phyloP scores from a whole-genome alignment of 805 yeast species.

The Scheffersomyces lignosus region DNA sequence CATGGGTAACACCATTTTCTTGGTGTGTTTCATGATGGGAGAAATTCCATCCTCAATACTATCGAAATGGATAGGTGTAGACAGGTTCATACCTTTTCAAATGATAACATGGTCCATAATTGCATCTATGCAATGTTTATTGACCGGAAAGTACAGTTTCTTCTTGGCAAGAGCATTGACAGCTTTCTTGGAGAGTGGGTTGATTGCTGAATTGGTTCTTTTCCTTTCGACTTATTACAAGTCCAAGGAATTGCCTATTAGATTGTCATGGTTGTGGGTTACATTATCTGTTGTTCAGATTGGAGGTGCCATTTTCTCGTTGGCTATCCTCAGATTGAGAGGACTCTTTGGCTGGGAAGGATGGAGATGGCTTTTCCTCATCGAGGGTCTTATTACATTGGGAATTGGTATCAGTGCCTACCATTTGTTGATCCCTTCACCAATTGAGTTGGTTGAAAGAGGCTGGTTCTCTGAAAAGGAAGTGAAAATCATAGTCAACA shows the following conservation, averaged over 20 bases:
- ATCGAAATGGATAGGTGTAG: slow-evolving; percentile 42
- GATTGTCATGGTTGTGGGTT: slow-evolving; percentile 25
- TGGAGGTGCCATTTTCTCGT: slow-evolving; percentile 30
- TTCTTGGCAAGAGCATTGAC: slow-evolving; percentile 35
- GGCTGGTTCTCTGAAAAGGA: slow-evolving; percentile 27
- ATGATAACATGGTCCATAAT: slow-evolving; percentile 39
- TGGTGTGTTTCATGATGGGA: slow-evolving; percentile 38
- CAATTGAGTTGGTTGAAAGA: slow-evolving; percentile 9
- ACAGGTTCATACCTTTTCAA: slow-evolving; percentile 31
- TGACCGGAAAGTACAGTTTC: slow-evolving; percentile 23
- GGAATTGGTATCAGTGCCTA: slow-evolving; percentile 2
- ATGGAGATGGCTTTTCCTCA: slow-evolving; percentile 32
- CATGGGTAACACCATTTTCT: slow-evolving; percentile 40
- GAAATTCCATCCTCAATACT: slow-evolving; percentile 19
- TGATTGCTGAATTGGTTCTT: slow-evolving; percentile 43
- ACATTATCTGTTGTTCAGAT: slow-evolving; percentile 15
- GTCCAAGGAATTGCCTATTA: slow-evolving; percentile 34
- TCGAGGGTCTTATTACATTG: slow-evolving; percentile 22
- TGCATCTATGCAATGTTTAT: slow-evolving; percentile 32
- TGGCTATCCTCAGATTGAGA: slow-evolving; percentile 23
- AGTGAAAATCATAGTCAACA: slow-evolving; percentile 26
- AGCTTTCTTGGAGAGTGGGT: slow-evolving; percentile 44
- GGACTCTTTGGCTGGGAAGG: slow-evolving; percentile 42
- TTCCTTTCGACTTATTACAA: slow-evolving; percentile 40
- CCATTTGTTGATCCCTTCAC: slow-evolving; percentile 19